Evolutionary conservation across 2,329 filamentous ascomycete genomes (phyloP).

Genomic region (Triangularia verruculosa): DNA sequence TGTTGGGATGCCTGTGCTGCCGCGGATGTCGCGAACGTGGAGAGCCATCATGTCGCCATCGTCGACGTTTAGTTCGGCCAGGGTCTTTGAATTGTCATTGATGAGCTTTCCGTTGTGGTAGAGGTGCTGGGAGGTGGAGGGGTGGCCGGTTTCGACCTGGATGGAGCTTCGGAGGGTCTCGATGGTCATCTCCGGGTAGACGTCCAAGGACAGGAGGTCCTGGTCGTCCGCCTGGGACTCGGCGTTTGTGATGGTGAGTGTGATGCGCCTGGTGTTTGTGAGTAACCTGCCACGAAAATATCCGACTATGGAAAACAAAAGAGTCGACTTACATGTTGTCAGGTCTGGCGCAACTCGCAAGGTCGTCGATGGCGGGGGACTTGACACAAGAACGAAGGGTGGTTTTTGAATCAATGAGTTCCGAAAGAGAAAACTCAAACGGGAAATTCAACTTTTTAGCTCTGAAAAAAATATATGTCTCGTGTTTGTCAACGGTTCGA

Average conservation of each 20-base stretch:
- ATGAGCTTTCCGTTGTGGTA: conserved; percentile 88
- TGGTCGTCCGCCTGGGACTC: conserved; percentile 61
- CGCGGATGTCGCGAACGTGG: conserved; percentile 64
- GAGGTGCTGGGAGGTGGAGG: conserved; percentile 72
- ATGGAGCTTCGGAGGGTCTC: conserved; percentile 85
- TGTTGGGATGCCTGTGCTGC: conserved; percentile 38
- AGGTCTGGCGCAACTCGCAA: neutral
- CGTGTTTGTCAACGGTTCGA: neutral
- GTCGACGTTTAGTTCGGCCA: conserved; percentile 74
- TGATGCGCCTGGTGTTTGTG: conserved; percentile 67
- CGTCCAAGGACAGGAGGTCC: conserved; percentile 77
- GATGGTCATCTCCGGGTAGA: conserved; percentile 78
- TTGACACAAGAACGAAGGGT: neutral
- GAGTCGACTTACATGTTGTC: conserved; percentile 14
- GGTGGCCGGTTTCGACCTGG: conserved; percentile 75
- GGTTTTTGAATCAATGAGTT: neutral
- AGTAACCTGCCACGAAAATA: neutral
- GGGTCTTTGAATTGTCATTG: conserved; percentile 71
- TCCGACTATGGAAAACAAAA: neutral
- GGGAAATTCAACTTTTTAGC: neutral
- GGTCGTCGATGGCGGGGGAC: neutral
- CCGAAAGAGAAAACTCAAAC: neutral
- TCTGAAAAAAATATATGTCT: neutral
- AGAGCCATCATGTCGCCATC: conserved; percentile 93
- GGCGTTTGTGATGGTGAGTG: conserved; percentile 76